phyloP scores from a whole-genome alignment of 208 protist genomes.

The Leishmania amazonensis region DNA sequence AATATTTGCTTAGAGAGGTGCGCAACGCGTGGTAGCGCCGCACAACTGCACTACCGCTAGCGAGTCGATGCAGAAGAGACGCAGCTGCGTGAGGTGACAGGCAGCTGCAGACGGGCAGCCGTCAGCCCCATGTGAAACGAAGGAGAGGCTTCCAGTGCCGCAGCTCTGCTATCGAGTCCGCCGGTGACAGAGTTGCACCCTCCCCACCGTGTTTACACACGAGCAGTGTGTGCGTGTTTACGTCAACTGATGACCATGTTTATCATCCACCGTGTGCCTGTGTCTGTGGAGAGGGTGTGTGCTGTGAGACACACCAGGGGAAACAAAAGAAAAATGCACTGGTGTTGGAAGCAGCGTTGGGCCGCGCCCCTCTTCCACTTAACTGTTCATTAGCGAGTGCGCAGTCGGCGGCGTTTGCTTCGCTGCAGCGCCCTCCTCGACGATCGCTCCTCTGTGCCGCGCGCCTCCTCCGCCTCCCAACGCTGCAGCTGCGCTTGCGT shows the following conservation, averaged over 20 bases:
- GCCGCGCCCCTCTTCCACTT: not conserved
- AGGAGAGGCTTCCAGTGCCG: not conserved
- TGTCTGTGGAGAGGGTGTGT: not conserved
- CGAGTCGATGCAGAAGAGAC: not conserved
- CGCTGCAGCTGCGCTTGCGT: slow-evolving; percentile 41
- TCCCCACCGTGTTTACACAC: not conserved
- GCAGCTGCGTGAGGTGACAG: not conserved
- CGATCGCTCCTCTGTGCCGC: slow-evolving; percentile 35
- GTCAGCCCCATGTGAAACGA: not conserved
- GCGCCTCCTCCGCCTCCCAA: slow-evolving; percentile 47
- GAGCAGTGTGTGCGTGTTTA: not conserved
- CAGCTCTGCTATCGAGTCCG: not conserved
- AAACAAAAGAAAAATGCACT: not conserved
- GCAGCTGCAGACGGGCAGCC: not conserved
- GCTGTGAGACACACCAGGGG: not conserved
- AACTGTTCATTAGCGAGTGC: not conserved
- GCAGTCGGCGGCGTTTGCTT: slow-evolving; percentile 22
- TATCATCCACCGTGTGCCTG: not conserved
- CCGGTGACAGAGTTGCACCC: not conserved
- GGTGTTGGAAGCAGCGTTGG: not conserved
- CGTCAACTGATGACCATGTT: not conserved
- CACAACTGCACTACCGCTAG: not conserved
- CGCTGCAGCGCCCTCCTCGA: slow-evolving; percentile 52
- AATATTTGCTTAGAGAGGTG: not conserved
- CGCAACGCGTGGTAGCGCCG: not conserved